Evolutionary conservation across 2,329 filamentous ascomycete species (phyloP).

Genomic region (Leptographium lundbergii): DNA sequence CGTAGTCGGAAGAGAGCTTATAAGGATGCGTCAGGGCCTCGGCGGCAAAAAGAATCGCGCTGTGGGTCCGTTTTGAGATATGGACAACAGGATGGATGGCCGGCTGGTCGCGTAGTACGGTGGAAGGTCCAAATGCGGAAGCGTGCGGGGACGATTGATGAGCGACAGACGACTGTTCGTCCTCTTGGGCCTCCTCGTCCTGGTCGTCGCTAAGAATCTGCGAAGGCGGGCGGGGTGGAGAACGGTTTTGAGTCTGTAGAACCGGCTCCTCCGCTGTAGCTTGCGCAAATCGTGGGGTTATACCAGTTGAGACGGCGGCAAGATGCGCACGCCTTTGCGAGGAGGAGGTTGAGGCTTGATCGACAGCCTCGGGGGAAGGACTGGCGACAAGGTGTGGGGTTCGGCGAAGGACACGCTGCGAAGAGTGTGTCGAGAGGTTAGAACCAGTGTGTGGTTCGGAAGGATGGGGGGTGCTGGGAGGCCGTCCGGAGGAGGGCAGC

Average conservation of each 20-base stretch:
- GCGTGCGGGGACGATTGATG: constrained; percentile 7
- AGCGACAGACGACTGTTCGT: constrained; percentile 20
- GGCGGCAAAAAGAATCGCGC: constrained; percentile 82
- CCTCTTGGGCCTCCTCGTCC: constrained; percentile 20
- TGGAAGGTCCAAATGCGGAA: constrained; percentile 7
- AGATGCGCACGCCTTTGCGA: constrained; percentile 27
- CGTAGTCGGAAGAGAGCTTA: constrained; percentile 68
- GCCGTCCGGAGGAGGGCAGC: constrained; percentile 23
- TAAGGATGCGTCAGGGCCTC: constrained; percentile 77
- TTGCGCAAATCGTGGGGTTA: constrained; percentile 26
- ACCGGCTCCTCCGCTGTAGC: constrained; percentile 8
- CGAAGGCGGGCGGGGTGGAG: constrained; percentile 24
- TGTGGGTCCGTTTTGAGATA: constrained; percentile 74
- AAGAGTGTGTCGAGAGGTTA: constrained; percentile 26
- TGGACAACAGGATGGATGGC: constrained; percentile 38
- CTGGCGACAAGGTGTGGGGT: constrained; percentile 37
- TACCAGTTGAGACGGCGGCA: constrained; percentile 34
- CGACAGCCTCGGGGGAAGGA: constrained; percentile 21
- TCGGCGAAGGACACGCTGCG: constrained; percentile 35
- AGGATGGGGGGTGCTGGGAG: constrained; percentile 16
- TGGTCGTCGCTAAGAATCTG: constrained; percentile 35
- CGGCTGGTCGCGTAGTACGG: constrained; percentile 20
- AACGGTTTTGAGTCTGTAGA: neutral
- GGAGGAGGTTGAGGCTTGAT: neutral
- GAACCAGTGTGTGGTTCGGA: constrained; percentile 22